Conservation (phyloP, 345 rosid species). For the Erysimum cheiranthoides region DNA sequence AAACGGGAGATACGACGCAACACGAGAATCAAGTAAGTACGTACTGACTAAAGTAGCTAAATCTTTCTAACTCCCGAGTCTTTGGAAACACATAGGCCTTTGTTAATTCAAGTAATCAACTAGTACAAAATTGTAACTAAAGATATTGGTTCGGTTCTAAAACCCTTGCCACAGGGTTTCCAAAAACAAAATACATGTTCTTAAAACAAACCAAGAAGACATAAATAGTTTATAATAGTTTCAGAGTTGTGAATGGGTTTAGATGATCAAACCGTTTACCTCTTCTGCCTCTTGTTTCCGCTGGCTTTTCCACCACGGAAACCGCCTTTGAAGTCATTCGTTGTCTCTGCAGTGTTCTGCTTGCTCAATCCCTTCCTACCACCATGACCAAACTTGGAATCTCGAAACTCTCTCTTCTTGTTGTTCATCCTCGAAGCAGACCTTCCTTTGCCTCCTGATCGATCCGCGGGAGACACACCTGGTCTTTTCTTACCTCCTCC, state of each 20-base stretch:
- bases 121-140: slow-evolving; percentile 38
- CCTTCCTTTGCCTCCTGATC: slow-evolving; percentile 69
- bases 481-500: slow-evolving; percentile 67
- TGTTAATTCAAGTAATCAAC: slow-evolving; percentile 37
- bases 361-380: slow-evolving; percentile 66
- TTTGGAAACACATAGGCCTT: slow-evolving; percentile 17
- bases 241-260: slow-evolving; percentile 15
- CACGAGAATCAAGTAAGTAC: too few relatives aligned
- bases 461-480: slow-evolving; percentile 65
- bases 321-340: slow-evolving; percentile 50
- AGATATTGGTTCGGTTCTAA: slow-evolving; percentile 29
- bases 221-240: slow-evolving; percentile 20
- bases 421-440: slow-evolving; percentile 46
- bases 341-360: slow-evolving; percentile 70
- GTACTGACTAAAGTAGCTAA: background rate
- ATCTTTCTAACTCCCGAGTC: background rate
- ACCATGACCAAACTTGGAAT: slow-evolving; percentile 74
- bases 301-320: slow-evolving; percentile 37
- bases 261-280: slow-evolving; percentile 40
- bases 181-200: slow-evolving; percentile 32
- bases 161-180: slow-evolving; percentile 26
- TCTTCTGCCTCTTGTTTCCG: slow-evolving; percentile 69
- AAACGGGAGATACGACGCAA: too few relatives aligned
- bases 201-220: slow-evolving; percentile 32
- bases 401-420: slow-evolving; percentile 49